Percentiles rank a stretch among this genome's conserved stretches.
phyloP scores from a whole-genome alignment of 192 early-diverging fungal species.

The Physocladia obscura region DNA sequence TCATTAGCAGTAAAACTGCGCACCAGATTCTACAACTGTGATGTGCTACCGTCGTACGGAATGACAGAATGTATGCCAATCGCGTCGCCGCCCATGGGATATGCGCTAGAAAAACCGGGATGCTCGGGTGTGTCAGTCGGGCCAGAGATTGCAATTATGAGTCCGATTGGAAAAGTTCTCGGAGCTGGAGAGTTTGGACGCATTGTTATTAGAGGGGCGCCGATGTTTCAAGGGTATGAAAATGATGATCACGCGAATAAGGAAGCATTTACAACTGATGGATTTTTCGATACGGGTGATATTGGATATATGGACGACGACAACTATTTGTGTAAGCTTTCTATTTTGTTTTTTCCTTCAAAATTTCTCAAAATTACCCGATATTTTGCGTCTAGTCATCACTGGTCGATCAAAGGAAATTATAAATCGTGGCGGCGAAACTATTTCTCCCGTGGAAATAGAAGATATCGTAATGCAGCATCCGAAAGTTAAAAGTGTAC shows the following conservation, averaged over 20 bases:
- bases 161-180: not conserved
- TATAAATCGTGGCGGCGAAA: slow-evolving; percentile 89
- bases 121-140: slow-evolving; percentile 35
- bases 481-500: slow-evolving; percentile 33
- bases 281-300: slow-evolving; percentile 84
- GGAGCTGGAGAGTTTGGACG: slow-evolving; percentile 35
- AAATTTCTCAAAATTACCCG: not conserved
- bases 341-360: slow-evolving; percentile 26
- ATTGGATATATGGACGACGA: slow-evolving; percentile 77
- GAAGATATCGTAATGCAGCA: slow-evolving; percentile 60
- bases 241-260: slow-evolving; percentile 24
- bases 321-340: slow-evolving; percentile 55
- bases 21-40: slow-evolving; percentile 21
- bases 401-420: slow-evolving; percentile 88
- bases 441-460: slow-evolving; percentile 85
- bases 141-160: slow-evolving; percentile 3
- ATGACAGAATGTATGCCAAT: slow-evolving; percentile 60
- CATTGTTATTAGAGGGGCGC: slow-evolving; percentile 44
- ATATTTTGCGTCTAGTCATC: slow-evolving; percentile 31
- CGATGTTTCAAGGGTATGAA: slow-evolving; percentile 46
- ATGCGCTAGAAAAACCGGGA: slow-evolving; percentile 41
- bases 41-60: slow-evolving; percentile 46
- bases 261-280: slow-evolving; percentile 42
- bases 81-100: slow-evolving; percentile 42
- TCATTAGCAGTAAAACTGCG: slow-evolving; percentile 34